Base-by-base conservation (phyloP, 768 basidiomycete species). In the Floccularia luteovirens region DNA sequence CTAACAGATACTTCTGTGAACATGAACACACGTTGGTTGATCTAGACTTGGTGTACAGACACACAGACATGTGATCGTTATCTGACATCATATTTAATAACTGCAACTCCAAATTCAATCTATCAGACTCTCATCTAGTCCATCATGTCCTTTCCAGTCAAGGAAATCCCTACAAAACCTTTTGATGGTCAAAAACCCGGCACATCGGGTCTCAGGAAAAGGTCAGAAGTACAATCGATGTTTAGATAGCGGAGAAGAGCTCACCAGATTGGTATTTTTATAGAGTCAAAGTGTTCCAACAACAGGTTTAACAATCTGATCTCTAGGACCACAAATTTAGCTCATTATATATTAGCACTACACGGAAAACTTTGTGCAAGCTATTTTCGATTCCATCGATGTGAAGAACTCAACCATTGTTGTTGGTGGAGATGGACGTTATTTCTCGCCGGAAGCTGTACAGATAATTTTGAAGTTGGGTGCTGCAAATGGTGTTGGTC, bases 261-360 rank as follows among this genome's bases (percentile, higher is more conserved):
- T n/a, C n/a, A n/a, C n/a, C n/a, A 51, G 43, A 59, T 46, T 53
- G 38, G 38, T 43, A 46, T 27, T 5, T 16, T 27, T 7, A 13
- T 57, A 93, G 90, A 55, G 96, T 98, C 61, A 97, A 94, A 67
- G 79, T 98, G 52, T 99, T 99, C 77, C 89, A 99, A 66, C 90
- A 97, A 61, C 75, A 89, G 77, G 91, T 90, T 51, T 48, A 72
- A 7, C 12, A 47, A 53, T 48, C 48, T 36, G 34, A 42, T 36
- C 50, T 21, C 17, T 23, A 38, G 17, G 13, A 32, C 38, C 32
- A 16, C 21, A 41, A 11, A 27, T 17, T 34, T 46, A 17, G 40
- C 43, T 51, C 39, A 48, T 19, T n/a, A 12, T 34, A 35, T 38
- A 34, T 31, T 53, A 92, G 90, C 82, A 98, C 70, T 99, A 98